Base-by-base conservation (phyloP, 2,329 filamentous ascomycete genomes). In the Pseudogymnoascus sp. region DNA sequence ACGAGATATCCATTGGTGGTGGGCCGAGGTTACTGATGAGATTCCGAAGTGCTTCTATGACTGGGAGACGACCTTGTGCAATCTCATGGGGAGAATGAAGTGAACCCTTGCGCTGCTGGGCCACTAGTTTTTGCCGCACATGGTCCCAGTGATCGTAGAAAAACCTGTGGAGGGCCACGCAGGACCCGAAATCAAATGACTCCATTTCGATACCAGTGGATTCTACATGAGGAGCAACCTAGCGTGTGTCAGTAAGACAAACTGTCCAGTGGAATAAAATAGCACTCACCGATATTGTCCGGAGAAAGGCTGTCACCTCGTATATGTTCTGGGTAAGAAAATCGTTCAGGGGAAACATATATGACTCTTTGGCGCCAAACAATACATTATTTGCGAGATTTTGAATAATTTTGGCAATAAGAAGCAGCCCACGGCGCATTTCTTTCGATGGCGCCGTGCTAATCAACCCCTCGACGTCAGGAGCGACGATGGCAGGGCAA, bases 111-210 rank as follows among this genome's bases (percentile, higher is more conserved):
- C 81, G 77, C 67, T 87, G 84, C 62, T 82, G 79, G 7, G 83
- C 79, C 33, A 84, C 78, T 16, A 89, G 77, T 39, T 83, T 84
- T 66, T 88, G 86, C 54, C 84, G 78, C 16, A 89, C 81, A 64
- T 86, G 84, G 64, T 89, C 86, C 85, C 86, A 88, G 64, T 89
- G 84, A 63, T 89, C 86, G 67, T 88, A 89, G 9, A 89, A 72
- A 66, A 88, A 89, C 39, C 86, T 77, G 72, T 89, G 86, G 12
- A 89, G 74, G 2, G 85, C 81, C 20, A 89, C 85, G 63, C 85
- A 87, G n/a, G 85, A 87, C 33, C 86, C 86, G 68, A 89, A 88
- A 70, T 88, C 86, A 63, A 86, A 86, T 1, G 81, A 80, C 62
- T 86, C 82, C 3, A 73, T 70, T 39, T 73, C 73, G 38, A 74